These are phyloP conservation scores for Solanum pimpinellifolium DNA, from an alignment of 257 asterid genomes.

Conservation along the genomic window DNA sequence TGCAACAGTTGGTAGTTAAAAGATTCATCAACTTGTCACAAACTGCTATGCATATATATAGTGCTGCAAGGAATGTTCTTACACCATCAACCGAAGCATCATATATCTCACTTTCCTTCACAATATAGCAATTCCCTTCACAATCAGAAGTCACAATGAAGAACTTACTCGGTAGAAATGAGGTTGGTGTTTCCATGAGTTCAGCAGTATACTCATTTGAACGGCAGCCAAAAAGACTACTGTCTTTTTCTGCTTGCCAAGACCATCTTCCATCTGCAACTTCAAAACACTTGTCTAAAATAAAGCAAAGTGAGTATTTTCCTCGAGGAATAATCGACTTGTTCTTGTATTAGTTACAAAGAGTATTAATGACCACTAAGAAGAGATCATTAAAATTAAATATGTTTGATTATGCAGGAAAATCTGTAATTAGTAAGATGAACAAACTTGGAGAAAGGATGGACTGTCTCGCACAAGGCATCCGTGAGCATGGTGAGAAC, in stretches of 20 bases:
- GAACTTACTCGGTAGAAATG: background rate
- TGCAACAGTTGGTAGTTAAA: background rate
- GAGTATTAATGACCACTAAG: background rate
- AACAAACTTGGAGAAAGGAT: conserved; percentile 8
- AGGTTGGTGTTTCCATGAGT: background rate
- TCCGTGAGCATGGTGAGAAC: conserved; percentile 29
- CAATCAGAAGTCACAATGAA: background rate
- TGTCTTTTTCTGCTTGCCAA: background rate
- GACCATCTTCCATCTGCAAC: background rate
- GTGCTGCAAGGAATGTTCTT: too few species aligned
- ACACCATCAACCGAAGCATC: too few species aligned
- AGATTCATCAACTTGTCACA: too few species aligned
- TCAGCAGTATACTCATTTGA: background rate
- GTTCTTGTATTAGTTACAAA: too few species aligned
- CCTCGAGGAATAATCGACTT: background rate
- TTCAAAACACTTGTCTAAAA: background rate
- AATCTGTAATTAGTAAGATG: background rate
- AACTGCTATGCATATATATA: background rate
- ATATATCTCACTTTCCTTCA: too few species aligned
- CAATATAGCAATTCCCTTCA: background rate
- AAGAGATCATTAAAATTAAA: too few species aligned
- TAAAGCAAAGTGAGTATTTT: background rate
- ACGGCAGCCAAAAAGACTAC: background rate
- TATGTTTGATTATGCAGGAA: background rate
- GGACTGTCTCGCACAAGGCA: conserved; percentile 29